A percentile compares a stretch with the other conserved stretches of the same genome.
Conservation (phyloP, 129 eudicot species). For the Artemisia argyi region DNA sequence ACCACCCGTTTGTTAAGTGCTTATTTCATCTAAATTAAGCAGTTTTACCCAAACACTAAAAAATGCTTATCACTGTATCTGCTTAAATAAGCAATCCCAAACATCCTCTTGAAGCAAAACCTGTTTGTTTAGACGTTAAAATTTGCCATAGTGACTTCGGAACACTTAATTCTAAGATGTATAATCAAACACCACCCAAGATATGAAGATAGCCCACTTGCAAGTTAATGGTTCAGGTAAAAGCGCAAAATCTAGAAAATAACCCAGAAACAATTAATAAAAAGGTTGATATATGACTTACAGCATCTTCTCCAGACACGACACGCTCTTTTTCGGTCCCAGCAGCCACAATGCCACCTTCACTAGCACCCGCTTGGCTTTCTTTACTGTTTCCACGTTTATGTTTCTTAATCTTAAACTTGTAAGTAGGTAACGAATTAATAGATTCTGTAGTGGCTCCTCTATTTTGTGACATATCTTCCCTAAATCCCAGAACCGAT, state of each 20-base stretch:
- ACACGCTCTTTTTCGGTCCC: constrained; percentile 85
- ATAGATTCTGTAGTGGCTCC: constrained; percentile 93
- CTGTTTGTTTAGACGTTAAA: too few relatives aligned
- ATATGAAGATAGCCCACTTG: not conserved
- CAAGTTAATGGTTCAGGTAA: constrained; percentile 22
- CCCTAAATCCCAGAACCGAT: constrained; percentile 80
- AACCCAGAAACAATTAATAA: constrained; percentile 7
- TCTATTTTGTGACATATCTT: constrained; percentile 69
- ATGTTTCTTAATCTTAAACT: constrained; percentile 69
- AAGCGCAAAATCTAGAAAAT: constrained; percentile 8
- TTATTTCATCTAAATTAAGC: too few relatives aligned
- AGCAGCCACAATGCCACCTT: constrained; percentile 87
- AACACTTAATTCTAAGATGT: too few relatives aligned
- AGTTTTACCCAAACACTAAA: too few relatives aligned
- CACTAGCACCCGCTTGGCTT: constrained; percentile 38
- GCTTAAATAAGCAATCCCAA: too few relatives aligned
- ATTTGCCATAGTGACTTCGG: too few relatives aligned
- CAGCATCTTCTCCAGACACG: constrained; percentile 91
- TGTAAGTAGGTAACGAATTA: constrained; percentile 77
- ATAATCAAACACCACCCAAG: too few relatives aligned
- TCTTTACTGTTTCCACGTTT: constrained; percentile 55
- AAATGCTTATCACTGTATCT: too few relatives aligned
- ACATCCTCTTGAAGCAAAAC: too few relatives aligned
- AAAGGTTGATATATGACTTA: constrained; percentile 51
- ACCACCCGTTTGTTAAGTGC: too few relatives aligned